phyloP scores from a whole-genome alignment of 331 rosid genomes.

The Pyracantha coccinea region DNA sequence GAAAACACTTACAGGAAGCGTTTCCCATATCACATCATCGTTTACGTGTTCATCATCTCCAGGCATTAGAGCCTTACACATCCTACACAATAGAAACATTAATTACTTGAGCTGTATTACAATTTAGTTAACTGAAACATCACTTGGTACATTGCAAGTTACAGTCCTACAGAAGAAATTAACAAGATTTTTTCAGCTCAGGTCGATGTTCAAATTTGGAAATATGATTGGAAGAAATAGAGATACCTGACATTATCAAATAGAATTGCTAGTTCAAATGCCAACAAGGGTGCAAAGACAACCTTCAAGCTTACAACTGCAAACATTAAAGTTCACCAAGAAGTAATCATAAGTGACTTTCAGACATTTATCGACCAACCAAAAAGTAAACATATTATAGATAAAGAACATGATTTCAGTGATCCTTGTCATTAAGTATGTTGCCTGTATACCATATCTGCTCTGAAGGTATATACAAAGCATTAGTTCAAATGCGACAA shows the following conservation, averaged over 20 bases:
- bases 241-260: constrained; percentile 79
- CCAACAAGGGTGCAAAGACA: constrained; percentile 71
- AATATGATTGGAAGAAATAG: not conserved
- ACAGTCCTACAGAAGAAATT: not conserved
- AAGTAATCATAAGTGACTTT: not conserved
- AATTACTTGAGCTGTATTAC: constrained; percentile 4
- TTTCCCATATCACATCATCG: constrained; percentile 94
- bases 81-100: constrained; percentile 38
- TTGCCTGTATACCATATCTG: constrained; percentile 46
- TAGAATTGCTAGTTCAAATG: constrained; percentile 64
- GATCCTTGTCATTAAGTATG: constrained; percentile 1
- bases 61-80: constrained; percentile 93
- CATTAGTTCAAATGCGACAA: constrained; percentile 87
- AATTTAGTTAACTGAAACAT: not conserved
- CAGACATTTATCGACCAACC: not conserved
- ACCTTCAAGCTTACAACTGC: constrained; percentile 78
- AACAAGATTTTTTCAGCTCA: not conserved
- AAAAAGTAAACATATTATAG: not conserved
- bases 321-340: constrained; percentile 18
- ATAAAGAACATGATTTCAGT: not conserved
- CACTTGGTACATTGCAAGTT: not conserved
- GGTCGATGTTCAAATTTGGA: not conserved
- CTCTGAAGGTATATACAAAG: constrained; percentile 70
- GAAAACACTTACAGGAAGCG: constrained; percentile 78
- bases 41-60: constrained; percentile 81